A percentile compares a stretch with the other conserved stretches of the same genome.
These are phyloP conservation scores for Pestalotiopsis sp. DNA, from an alignment of 2,329 filamentous ascomycete species.

Conservation along the genomic window DNA sequence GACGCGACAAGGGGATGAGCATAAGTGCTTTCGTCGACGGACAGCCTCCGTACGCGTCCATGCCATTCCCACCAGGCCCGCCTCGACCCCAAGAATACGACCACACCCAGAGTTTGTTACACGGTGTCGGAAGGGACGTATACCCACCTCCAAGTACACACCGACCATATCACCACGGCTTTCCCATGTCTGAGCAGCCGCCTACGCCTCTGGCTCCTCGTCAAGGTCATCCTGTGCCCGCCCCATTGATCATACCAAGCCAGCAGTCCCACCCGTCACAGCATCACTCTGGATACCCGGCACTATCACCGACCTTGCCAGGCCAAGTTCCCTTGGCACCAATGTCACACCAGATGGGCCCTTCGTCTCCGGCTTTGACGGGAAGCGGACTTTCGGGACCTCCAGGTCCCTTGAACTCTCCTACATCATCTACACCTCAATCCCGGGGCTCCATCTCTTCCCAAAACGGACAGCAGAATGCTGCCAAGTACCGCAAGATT, in stretches of 20 bases:
- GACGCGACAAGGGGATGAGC: slow-evolving; percentile 27
- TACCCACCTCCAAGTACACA: slow-evolving; percentile 34
- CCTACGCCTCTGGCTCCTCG: slow-evolving; percentile 27
- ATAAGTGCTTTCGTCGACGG: slow-evolving; percentile 18
- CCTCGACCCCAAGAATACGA: slow-evolving; percentile 28
- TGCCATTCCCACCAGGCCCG: slow-evolving; percentile 15
- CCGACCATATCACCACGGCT: slow-evolving; percentile 38
- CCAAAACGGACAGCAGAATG: slow-evolving; percentile 21
- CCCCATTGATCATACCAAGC: slow-evolving; percentile 22
- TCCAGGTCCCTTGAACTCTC: not conserved
- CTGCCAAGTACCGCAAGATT: slow-evolving; percentile 57
- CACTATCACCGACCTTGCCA: slow-evolving; percentile 27
- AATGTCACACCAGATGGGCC: slow-evolving; percentile 27
- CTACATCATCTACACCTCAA: not conserved
- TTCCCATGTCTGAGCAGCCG: slow-evolving; percentile 32
- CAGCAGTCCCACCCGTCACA: slow-evolving; percentile 22
- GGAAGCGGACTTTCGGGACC: slow-evolving; percentile 16
- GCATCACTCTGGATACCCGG: slow-evolving; percentile 21
- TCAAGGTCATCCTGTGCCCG: slow-evolving; percentile 20
- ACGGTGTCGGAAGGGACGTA: slow-evolving; percentile 36
- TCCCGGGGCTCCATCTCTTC: slow-evolving; percentile 5
- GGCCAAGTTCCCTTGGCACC: slow-evolving; percentile 26
- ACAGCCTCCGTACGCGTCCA: slow-evolving; percentile 19
- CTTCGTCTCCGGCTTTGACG: slow-evolving; percentile 26
- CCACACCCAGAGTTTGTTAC: slow-evolving; percentile 28